Evolutionary conservation across 495 filamentous ascomycete genomes (phyloP).

Genomic region (Penicillium atrosanguineum): DNA sequence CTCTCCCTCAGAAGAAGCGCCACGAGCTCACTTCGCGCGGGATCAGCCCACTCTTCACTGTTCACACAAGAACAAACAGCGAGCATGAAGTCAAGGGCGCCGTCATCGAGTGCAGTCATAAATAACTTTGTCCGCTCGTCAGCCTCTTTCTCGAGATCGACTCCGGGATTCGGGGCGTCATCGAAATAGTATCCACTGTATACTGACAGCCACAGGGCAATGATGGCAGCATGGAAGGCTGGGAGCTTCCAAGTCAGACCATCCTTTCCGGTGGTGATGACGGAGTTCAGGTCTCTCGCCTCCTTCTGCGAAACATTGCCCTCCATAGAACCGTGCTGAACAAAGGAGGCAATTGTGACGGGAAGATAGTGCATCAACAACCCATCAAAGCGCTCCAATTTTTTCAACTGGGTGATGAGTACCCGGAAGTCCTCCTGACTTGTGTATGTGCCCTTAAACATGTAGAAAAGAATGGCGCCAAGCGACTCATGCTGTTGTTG

Average conservation of each 20-base stretch:
- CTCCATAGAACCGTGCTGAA: slow-evolving; percentile 71
- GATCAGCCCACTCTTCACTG: slow-evolving; percentile 75
- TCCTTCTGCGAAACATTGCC: slow-evolving; percentile 56
- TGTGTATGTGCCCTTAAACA: slow-evolving; percentile 72
- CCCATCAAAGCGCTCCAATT: slow-evolving; percentile 69
- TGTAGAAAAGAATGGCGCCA: slow-evolving; percentile 68
- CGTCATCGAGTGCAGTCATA: slow-evolving; percentile 75
- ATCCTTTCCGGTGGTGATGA: slow-evolving; percentile 61
- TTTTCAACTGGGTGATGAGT: slow-evolving; percentile 62
- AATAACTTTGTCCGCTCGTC: slow-evolving; percentile 68
- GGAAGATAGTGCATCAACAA: slow-evolving; percentile 76
- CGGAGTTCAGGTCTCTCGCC: slow-evolving; percentile 65
- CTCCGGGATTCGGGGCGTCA: slow-evolving; percentile 52
- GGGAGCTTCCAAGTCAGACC: slow-evolving; percentile 64
- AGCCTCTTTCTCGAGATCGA: slow-evolving; percentile 63
- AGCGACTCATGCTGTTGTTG: slow-evolving; percentile 85
- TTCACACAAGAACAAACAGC: slow-evolving; percentile 76
- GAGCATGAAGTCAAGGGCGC: slow-evolving; percentile 87
- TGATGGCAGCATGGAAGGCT: slow-evolving; percentile 71
- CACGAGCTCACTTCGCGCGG: slow-evolving; percentile 69
- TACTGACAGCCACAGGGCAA: slow-evolving; percentile 82
- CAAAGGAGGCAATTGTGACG: slow-evolving; percentile 66
- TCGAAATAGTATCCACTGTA: slow-evolving; percentile 90
- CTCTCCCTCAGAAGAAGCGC: slow-evolving; percentile 76
- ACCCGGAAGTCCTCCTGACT: slow-evolving; percentile 66